phyloP scores from a whole-genome alignment of 2,329 filamentous ascomycete genomes.

The Nigrospora sphaerica region DNA sequence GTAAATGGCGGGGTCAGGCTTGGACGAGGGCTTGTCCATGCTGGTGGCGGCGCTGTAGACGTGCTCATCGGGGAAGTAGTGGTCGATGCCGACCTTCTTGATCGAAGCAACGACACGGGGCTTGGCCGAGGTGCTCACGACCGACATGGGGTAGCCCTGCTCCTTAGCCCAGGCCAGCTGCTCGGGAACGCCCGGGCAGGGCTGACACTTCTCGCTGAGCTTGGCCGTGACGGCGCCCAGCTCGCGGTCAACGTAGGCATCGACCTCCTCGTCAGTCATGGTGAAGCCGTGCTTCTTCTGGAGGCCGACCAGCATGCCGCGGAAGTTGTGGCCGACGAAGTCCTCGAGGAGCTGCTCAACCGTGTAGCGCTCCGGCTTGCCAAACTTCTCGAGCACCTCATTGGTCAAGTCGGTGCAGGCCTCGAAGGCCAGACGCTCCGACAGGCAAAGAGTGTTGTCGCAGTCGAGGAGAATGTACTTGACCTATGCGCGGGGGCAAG shows the following conservation, averaged over 20 bases:
- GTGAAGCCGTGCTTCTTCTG: conserved; percentile 63
- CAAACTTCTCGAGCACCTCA: conserved; percentile 59
- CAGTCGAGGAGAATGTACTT: conserved; percentile 55
- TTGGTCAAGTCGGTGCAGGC: conserved; percentile 70
- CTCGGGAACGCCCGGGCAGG: conserved; percentile 52
- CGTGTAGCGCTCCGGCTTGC: conserved; percentile 57
- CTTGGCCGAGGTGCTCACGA: conserved; percentile 64
- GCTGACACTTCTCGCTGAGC: conserved; percentile 52
- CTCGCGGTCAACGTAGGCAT: conserved; percentile 59
- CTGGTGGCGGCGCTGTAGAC: conserved; percentile 67
- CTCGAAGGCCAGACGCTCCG: conserved; percentile 68
- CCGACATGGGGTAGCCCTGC: conserved; percentile 57
- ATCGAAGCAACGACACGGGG: conserved; percentile 62
- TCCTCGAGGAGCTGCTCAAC: conserved; percentile 61
- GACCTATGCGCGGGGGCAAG: conserved; percentile 31
- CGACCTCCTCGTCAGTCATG: conserved; percentile 53
- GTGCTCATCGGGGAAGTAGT: conserved; percentile 60
- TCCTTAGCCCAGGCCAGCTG: conserved; percentile 52
- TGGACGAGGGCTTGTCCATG: conserved; percentile 60
- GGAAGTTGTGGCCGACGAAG: conserved; percentile 75
- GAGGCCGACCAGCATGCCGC: conserved; percentile 64
- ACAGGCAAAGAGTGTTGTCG: conserved; percentile 73
- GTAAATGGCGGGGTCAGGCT: conserved; percentile 73
- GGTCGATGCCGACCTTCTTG: conserved; percentile 59
- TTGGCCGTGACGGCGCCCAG: conserved; percentile 64